phyloP scores from a whole-genome alignment of 2,329 filamentous ascomycete genomes.

The Rhexocercosporidium sp. region DNA sequence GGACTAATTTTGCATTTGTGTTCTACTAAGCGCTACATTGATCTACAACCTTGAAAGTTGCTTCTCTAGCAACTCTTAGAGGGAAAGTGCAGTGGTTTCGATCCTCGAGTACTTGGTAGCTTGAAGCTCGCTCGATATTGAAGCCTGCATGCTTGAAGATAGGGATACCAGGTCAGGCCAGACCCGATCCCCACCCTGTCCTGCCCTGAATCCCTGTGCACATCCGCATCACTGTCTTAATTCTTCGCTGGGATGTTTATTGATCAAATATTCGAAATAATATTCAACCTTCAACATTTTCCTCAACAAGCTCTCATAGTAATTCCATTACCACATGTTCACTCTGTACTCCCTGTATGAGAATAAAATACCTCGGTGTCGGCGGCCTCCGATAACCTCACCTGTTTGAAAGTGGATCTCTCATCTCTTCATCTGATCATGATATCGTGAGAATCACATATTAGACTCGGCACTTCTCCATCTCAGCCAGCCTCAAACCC shows the following conservation, averaged over 20 bases:
- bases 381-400: background rate
- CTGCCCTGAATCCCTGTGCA: background rate
- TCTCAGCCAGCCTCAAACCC: conserved; percentile 12
- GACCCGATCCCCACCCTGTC: background rate
- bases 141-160: too few species aligned
- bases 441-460: background rate
- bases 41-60: too few species aligned
- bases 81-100: too few species aligned
- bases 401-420: background rate
- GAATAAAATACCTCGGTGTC: background rate
- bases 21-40: too few species aligned
- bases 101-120: too few species aligned
- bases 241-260: background rate
- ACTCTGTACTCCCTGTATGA: background rate
- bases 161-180: background rate
- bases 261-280: too few species aligned
- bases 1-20: too few species aligned
- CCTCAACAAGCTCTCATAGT: background rate
- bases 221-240: background rate
- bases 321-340: background rate
- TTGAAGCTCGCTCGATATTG: too few species aligned
- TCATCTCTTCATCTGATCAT: background rate
- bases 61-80: too few species aligned
- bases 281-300: background rate
- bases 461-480: background rate